Evolutionary conservation across 2,329 filamentous ascomycete species (phyloP), one percentile per base, ranked within the genome.

Genomic region (Colletotrichum coccodes): DNA sequence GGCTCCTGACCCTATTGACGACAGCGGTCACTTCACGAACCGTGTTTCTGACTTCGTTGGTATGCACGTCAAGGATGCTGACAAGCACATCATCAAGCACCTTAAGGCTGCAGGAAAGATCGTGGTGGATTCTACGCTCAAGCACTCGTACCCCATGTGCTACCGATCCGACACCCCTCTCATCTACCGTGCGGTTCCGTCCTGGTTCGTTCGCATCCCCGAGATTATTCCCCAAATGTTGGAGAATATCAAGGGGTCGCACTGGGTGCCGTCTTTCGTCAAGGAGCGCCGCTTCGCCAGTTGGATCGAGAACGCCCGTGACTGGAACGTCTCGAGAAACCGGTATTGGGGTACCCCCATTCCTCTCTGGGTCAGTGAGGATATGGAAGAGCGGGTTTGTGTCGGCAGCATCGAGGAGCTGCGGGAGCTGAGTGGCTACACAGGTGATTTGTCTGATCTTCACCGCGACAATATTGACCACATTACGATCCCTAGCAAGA

Each of bases 261-360:
- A 97, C 77, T 98, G 95, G 95, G 94, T 97, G 1, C 95, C 95
- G 1, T 90, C 88, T 1, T 93, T 93, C 74, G 94, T 98, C 70
- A 97, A 97, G 80, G 95, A 97, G 75, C 93, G 91, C 77, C 90
- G 95, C 16, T 98, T 98, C 75, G 89, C 91, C 52, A 96, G 91
- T 82, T 98, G 95, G 95, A 95, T 98, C 71, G 85, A 88, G 68
- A 95, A 95, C 77, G 95, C 95, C 16, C 91, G 92, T 68, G 95
- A 98, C 80, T 98, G 95, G 95, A 97, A 97, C 77, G 92, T 98
- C 36, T 96, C 94, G 61, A 88, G 95, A 72, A 97, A 97, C 79
- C 89, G 95, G 64, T 98, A 97, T 81, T 98, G 95, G 95, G 95
- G 95, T 58, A 98, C 94, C 0, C 95, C 95, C 2, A 90, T 98